Evolutionary conservation across 331 rosid genomes (phyloP).

Genomic region (Saraca asoca): DNA sequence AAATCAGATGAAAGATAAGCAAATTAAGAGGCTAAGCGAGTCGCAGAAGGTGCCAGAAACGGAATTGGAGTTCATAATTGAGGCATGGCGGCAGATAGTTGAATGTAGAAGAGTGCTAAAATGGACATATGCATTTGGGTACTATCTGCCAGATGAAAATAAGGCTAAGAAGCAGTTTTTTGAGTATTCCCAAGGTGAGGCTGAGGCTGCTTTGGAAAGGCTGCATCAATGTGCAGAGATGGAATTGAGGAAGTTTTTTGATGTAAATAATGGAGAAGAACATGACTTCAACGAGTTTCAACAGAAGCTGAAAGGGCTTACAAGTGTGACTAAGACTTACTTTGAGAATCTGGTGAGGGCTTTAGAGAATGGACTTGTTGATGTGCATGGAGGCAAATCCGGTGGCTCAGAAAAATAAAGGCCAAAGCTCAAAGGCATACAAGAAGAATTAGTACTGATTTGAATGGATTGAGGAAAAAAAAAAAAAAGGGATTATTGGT

Average conservation of each 20-base stretch:
- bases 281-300: constrained; percentile 46
- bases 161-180: constrained; percentile 59
- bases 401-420: not conserved
- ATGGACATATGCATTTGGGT: constrained; percentile 71
- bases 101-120: constrained; percentile 65
- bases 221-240: constrained; percentile 57
- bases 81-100: constrained; percentile 64
- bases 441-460: not conserved
- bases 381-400: constrained; percentile 32
- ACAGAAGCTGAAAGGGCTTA: constrained; percentile 49
- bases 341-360: constrained; percentile 61
- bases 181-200: constrained; percentile 62
- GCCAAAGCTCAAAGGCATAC: not conserved
- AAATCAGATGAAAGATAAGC: constrained; percentile 38
- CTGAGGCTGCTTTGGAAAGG: constrained; percentile 61
- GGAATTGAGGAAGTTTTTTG: constrained; percentile 41
- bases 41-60: constrained; percentile 46
- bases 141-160: constrained; percentile 52
- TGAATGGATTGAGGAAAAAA: not conserved
- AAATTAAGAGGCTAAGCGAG: constrained; percentile 55
- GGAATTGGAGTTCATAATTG: constrained; percentile 55
- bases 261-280: constrained; percentile 34
- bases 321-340: constrained; percentile 57
- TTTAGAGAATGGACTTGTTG: constrained; percentile 62
- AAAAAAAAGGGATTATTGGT: not conserved